Conservation (phyloP, 2,329 filamentous ascomycete genomes). For the Claviceps cyperi region DNA sequence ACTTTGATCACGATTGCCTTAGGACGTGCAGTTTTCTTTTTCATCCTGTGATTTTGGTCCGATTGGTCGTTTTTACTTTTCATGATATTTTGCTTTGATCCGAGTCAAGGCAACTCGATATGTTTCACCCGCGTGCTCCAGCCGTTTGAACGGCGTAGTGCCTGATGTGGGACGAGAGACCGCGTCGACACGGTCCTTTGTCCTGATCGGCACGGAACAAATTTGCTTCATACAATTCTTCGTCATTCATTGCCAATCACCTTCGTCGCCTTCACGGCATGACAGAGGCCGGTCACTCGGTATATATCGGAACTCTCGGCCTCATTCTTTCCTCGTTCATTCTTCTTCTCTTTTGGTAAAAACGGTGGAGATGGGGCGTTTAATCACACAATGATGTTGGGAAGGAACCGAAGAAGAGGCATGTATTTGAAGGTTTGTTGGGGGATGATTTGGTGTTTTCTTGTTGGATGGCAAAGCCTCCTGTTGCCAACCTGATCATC, state of each 20-base stretch:
- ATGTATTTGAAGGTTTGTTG: too few species aligned
- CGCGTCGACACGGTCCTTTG: neutral
- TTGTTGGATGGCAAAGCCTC: neutral
- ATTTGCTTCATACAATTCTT: conserved; percentile 22
- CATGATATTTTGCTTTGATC: conserved; percentile 1
- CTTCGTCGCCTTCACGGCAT: conserved; percentile 18
- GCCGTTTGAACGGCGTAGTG: neutral
- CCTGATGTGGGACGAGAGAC: neutral
- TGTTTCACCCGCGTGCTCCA: neutral
- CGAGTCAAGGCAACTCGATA: neutral
- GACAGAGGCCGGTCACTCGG: conserved; percentile 7
- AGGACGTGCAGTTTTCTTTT: conserved; percentile 7
- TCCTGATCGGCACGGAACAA: neutral
- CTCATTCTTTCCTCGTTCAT: neutral
- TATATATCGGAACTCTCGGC: conserved; percentile 1
- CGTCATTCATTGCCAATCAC: conserved; percentile 23
- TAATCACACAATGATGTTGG: neutral
- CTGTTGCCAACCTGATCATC: too few species aligned
- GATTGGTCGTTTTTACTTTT: conserved; percentile 1
- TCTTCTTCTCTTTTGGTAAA: neutral
- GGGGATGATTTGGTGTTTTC: neutral
- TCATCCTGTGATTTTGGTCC: conserved; percentile 1
- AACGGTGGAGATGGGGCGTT: neutral
- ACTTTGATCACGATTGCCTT: conserved; percentile 21
- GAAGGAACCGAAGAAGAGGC: neutral